Conservation (phyloP, 1,139 yeast genomes). For the Taphrina populina region DNA sequence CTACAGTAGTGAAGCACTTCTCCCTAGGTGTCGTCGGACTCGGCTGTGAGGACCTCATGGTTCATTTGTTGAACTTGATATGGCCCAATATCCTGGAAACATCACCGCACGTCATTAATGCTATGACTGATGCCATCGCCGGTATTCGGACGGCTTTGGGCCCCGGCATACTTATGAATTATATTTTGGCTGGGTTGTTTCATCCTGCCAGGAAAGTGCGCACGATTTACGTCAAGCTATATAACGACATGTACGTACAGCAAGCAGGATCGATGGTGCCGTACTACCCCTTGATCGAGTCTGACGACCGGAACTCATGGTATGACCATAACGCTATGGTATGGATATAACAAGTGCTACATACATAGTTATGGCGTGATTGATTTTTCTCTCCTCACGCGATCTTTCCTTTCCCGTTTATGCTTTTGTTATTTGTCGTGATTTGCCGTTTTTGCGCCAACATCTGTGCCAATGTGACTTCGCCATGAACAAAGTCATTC, state of each 20-base stretch:
- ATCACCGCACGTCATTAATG: conserved; percentile 79
- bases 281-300: conserved; percentile 64
- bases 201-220: conserved; percentile 92
- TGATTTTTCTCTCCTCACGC: not conserved
- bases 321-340: conserved; percentile 24
- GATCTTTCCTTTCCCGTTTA: not conserved
- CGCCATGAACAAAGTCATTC: conserved; percentile 11
- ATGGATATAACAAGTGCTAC: conserved; percentile 8
- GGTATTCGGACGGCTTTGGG: conserved; percentile 74
- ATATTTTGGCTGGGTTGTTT: conserved; percentile 56
- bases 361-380: not conserved
- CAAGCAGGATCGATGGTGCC: conserved; percentile 78
- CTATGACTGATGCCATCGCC: conserved; percentile 79
- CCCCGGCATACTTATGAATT: conserved; percentile 68
- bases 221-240: conserved; percentile 78
- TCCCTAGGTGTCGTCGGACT: conserved; percentile 76
- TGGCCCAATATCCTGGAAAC: conserved; percentile 56
- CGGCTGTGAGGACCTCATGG: conserved; percentile 70
- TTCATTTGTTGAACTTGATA: conserved; percentile 66
- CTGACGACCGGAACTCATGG: conserved; percentile 39
- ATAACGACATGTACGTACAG: conserved; percentile 73
- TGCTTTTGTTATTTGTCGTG: not conserved
- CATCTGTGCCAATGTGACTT: conserved; percentile 12
- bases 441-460: not conserved
- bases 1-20: conserved; percentile 79